Percentiles rank a stretch among this genome's conserved stretches.
Evolutionary conservation across 768 basidiomycete genomes (phyloP).

Genomic region (Lactarius akahatsu): DNA sequence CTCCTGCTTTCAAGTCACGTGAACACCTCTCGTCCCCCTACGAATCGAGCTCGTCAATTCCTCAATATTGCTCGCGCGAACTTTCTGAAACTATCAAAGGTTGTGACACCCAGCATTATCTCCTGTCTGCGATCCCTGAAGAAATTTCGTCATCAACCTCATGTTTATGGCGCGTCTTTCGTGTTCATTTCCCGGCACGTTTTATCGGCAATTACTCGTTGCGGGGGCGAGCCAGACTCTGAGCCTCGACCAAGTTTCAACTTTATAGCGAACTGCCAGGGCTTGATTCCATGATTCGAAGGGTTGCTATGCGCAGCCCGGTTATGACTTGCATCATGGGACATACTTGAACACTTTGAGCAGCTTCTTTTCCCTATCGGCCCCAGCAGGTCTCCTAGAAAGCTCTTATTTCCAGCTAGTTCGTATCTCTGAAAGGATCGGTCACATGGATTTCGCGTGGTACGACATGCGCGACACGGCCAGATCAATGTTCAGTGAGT

Average conservation of each 20-base stretch:
- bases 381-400: constrained; percentile 2
- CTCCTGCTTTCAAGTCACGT: constrained; percentile 12
- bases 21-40: background rate
- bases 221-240: constrained; percentile 17
- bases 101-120: background rate
- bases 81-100: background rate
- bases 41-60: background rate
- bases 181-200: constrained; percentile 22
- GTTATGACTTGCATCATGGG: constrained; percentile 6
- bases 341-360: background rate
- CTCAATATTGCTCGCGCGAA: background rate
- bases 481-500: constrained; percentile 22
- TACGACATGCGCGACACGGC: constrained; percentile 24
- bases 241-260: constrained; percentile 13
- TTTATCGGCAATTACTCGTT: constrained; percentile 23
- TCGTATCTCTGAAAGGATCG: constrained; percentile 10
- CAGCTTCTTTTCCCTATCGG: constrained; percentile 13
- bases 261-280: background rate
- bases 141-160: constrained; percentile 25
- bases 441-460: constrained; percentile 28
- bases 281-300: constrained; percentile 1
- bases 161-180: constrained; percentile 20
- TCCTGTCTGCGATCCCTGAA: constrained; percentile 7
- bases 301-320: constrained; percentile 21
- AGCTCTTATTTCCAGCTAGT: background rate